Conservation (phyloP, 768 basidiomycete genomes). For the Calvatia gigantea region DNA sequence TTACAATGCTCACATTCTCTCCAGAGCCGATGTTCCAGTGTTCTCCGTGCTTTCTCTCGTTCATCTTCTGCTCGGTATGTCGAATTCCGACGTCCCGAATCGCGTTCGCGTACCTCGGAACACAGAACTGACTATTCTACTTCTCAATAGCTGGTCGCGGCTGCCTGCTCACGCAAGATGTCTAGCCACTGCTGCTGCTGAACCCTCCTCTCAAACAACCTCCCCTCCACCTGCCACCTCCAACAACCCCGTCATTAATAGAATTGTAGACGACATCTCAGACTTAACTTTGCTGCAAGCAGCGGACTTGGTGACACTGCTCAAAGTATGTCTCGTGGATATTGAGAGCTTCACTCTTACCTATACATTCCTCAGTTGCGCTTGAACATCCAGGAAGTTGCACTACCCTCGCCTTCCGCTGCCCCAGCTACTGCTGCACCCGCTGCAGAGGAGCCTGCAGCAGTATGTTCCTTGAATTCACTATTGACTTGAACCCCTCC, state of each 20-base stretch:
- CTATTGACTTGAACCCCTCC: background rate
- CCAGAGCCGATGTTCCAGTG: conserved; percentile 42
- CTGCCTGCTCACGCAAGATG: conserved; percentile 43
- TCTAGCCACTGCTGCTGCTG: conserved; percentile 51
- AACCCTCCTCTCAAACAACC: conserved; percentile 37
- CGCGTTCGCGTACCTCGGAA: conserved; percentile 2
- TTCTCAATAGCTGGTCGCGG: conserved; percentile 32
- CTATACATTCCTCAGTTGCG: conserved; percentile 54
- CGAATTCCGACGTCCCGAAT: background rate
- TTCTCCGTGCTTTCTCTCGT: conserved; percentile 40
- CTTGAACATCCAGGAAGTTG: conserved; percentile 96
- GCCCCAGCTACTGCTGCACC: conserved; percentile 53
- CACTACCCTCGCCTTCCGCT: conserved; percentile 77
- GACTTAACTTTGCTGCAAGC: conserved; percentile 87
- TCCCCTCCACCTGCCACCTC: conserved; percentile 41
- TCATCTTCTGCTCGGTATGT: conserved; percentile 34
- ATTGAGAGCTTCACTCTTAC: background rate
- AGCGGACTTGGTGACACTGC: conserved; percentile 84
- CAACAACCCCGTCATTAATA: conserved; percentile 64
- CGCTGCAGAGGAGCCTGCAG: conserved; percentile 62
- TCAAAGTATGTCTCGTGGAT: conserved; percentile 62
- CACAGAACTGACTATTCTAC: conserved; percentile 8
- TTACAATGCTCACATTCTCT: conserved; percentile 8
- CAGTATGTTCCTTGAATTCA: conserved; percentile 40
- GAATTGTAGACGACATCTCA: conserved; percentile 93